Evolutionary conservation across 1,284 basidiomycete genomes (phyloP).

Genomic region (Heliocybe sulcata): DNA sequence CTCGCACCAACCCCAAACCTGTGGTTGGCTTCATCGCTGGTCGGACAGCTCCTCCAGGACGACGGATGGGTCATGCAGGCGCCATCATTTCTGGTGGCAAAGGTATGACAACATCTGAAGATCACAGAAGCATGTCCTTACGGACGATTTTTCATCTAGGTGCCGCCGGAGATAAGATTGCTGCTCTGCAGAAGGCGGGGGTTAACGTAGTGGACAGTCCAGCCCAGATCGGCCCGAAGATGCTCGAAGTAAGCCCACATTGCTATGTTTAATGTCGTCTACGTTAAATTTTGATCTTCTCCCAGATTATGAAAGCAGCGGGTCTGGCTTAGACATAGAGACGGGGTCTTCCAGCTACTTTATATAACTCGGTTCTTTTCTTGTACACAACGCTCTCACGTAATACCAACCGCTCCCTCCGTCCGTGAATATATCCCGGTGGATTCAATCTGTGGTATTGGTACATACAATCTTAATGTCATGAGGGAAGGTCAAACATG

Average conservation of each 20-base stretch:
- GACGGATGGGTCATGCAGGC: conserved; percentile 98
- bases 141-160: conserved; percentile 30
- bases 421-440: background rate
- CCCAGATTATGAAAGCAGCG: conserved; percentile 80
- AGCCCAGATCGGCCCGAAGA: conserved; percentile 86
- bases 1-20: conserved; percentile 83
- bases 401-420: background rate
- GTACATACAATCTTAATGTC: background rate
- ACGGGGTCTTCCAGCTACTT: conserved; percentile 9
- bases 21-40: conserved; percentile 98
- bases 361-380: conserved; percentile 12
- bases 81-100: conserved; percentile 98
- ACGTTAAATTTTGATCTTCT: conserved; percentile 7
- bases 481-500: too few relatives aligned
- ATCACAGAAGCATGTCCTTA: background rate
- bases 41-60: conserved; percentile 93
- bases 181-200: conserved; percentile 90
- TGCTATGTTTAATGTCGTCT: background rate
- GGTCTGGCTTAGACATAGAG: conserved; percentile 57
- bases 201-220: conserved; percentile 94
- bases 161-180: conserved; percentile 93
- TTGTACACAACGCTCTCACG: background rate
- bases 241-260: conserved; percentile 63
- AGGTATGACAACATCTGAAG: conserved; percentile 36
- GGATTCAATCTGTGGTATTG: background rate